A percentile compares a stretch with the other conserved stretches of the same genome.
These are phyloP conservation scores for Eutrema yunnanense DNA, from an alignment of 345 rosid species.

Conservation along the genomic window DNA sequence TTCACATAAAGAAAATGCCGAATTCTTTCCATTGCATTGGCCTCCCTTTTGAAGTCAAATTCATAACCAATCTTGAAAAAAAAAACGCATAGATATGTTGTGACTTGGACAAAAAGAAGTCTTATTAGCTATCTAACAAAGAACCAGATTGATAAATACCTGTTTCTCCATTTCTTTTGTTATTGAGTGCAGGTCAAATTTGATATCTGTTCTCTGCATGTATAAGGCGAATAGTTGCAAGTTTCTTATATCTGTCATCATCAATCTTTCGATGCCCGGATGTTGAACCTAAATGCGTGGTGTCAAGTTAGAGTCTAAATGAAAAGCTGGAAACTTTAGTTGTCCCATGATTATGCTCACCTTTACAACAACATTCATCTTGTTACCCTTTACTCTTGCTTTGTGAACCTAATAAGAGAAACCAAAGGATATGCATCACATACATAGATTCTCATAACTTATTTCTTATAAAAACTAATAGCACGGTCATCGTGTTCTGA, in stretches of 20 bases:
- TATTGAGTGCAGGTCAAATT: constrained; percentile 75
- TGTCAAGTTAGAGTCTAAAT: constrained; percentile 17
- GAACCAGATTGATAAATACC: constrained; percentile 34
- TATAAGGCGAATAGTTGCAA: constrained; percentile 86
- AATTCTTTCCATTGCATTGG: constrained; percentile 77
- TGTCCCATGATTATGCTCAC: constrained; percentile 35
- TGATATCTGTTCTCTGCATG: constrained; percentile 88
- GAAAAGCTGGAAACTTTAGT: constrained; percentile 1
- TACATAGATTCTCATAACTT: too few relatives aligned
- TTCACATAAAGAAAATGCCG: constrained; percentile 57
- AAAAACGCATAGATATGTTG: background rate
- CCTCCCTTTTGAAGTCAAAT: constrained; percentile 88
- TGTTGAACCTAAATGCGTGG: constrained; percentile 72
- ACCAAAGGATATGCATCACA: background rate
- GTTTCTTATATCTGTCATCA: constrained; percentile 95
- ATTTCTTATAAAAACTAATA: too few relatives aligned
- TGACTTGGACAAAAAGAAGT: background rate
- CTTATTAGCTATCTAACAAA: background rate
- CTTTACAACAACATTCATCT: constrained; percentile 80
- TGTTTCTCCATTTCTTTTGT: constrained; percentile 95
- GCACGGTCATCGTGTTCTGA: too few relatives aligned
- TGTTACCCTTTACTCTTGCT: constrained; percentile 72
- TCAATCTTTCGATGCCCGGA: constrained; percentile 79
- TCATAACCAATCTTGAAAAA: constrained; percentile 76
- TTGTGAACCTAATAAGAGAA: constrained; percentile 62